phyloP scores from a whole-genome alignment of 2,329 filamentous ascomycete species.

The Neurospora sp. region DNA sequence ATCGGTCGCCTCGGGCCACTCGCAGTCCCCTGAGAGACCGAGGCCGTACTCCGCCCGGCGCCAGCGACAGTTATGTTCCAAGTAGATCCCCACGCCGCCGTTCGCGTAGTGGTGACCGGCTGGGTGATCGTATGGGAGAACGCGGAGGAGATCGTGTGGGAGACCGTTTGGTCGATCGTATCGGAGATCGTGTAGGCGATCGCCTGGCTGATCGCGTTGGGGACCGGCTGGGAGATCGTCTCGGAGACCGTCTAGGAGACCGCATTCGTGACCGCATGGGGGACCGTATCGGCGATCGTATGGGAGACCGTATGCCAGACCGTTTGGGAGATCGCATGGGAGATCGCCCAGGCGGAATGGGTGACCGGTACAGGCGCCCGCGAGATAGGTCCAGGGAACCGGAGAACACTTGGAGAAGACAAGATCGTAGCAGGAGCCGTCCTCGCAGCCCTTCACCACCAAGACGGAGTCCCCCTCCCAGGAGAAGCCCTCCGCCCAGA shows the following conservation, averaged over 20 bases:
- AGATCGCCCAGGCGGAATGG: not conserved
- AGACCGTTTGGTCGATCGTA: not conserved
- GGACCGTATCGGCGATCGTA: not conserved
- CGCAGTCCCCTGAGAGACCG: slow-evolving; percentile 24
- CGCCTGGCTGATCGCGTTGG: not conserved
- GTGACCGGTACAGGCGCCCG: slow-evolving; percentile 13
- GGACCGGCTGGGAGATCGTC: not conserved
- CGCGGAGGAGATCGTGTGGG: not conserved
- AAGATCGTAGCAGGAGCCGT: slow-evolving; percentile 30
- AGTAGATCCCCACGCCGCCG: slow-evolving; percentile 31
- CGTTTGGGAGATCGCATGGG: not conserved
- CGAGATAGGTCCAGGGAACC: slow-evolving; percentile 27
- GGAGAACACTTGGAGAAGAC: slow-evolving; percentile 30
- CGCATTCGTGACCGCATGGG: not conserved
- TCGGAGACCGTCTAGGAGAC: not conserved
- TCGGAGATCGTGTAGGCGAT: not conserved
- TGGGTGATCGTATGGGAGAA: slow-evolving; percentile 6
- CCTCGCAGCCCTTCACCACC: slow-evolving; percentile 18
- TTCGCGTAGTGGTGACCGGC: slow-evolving; percentile 32
- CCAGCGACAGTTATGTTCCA: slow-evolving; percentile 32
- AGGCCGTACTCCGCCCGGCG: slow-evolving; percentile 19
- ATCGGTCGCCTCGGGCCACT: slow-evolving; percentile 20
- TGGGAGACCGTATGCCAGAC: not conserved
- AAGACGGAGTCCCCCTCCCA: slow-evolving; percentile 20
- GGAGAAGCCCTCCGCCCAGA: slow-evolving; percentile 25